Evolutionary conservation across 805 yeast genomes (phyloP).

Genomic region (Zygosaccharomyces bisporus): DNA sequence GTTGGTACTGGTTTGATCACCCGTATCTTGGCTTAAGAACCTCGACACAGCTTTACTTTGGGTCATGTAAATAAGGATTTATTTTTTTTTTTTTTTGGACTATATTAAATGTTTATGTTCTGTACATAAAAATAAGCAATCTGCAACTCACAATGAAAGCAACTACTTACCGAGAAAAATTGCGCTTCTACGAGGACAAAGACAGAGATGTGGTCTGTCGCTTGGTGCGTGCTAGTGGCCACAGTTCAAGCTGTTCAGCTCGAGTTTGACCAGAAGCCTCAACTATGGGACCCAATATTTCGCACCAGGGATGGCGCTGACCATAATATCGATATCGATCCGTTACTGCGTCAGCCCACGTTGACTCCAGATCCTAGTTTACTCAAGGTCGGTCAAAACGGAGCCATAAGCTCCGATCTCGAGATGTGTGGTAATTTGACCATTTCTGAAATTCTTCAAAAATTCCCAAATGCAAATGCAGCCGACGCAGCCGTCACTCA

Average conservation of each 20-base stretch:
- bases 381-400: constrained; percentile 26
- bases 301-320: constrained; percentile 41
- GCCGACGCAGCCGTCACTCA: constrained; percentile 92
- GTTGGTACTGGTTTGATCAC: constrained; percentile 98
- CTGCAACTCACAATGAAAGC: not conserved
- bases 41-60: not conserved
- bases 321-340: constrained; percentile 41
- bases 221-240: not conserved
- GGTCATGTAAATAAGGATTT: constrained; percentile 13
- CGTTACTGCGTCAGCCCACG: constrained; percentile 37
- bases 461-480: constrained; percentile 59
- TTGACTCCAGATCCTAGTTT: constrained; percentile 34
- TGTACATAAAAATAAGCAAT: not conserved
- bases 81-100: constrained; percentile 1
- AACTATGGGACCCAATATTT: constrained; percentile 52
- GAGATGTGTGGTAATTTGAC: constrained; percentile 35
- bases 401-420: constrained; percentile 39
- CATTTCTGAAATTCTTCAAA: constrained; percentile 26
- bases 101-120: not conserved
- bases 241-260: constrained; percentile 1
- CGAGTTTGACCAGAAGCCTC: not conserved
- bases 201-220: not conserved
- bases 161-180: too few species aligned
- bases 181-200: too few species aligned
- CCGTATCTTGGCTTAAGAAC: constrained; percentile 61